phyloP scores from a whole-genome alignment of 164 flowering plant genomes.

The Vitis amurensis region DNA sequence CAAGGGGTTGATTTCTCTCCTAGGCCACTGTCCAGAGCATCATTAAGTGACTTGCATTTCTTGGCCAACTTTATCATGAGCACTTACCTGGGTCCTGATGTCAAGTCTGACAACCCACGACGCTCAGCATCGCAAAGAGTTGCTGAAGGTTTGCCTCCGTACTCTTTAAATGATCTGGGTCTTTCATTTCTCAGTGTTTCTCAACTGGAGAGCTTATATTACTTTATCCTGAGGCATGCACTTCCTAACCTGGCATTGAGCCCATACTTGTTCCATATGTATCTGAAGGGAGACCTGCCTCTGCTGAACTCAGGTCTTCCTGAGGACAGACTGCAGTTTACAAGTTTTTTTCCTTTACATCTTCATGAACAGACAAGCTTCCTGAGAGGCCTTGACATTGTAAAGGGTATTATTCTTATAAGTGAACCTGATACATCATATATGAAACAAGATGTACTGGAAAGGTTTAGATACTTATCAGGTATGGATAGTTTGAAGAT shows the following conservation, averaged over 20 bases:
- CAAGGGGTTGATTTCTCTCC: background rate
- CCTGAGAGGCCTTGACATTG: slow-evolving; percentile 21
- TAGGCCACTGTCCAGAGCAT: background rate
- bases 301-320: slow-evolving; percentile 19
- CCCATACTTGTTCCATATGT: slow-evolving; percentile 20
- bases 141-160: slow-evolving; percentile 22
- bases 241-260: slow-evolving; percentile 20
- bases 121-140: slow-evolving; percentile 29
- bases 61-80: slow-evolving; percentile 33
- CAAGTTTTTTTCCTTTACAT: slow-evolving; percentile 30
- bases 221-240: slow-evolving; percentile 29
- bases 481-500: slow-evolving; percentile 22
- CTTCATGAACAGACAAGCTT: slow-evolving; percentile 33
- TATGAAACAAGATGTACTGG: slow-evolving; percentile 18
- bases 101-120: slow-evolving; percentile 26
- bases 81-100: slow-evolving; percentile 37
- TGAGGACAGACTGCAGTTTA: slow-evolving; percentile 27
- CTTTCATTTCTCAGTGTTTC: slow-evolving; percentile 27
- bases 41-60: slow-evolving; percentile 23
- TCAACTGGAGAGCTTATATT: slow-evolving; percentile 33
- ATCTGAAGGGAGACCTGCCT: slow-evolving; percentile 25
- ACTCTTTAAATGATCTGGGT: slow-evolving; percentile 25
- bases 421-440: slow-evolving; percentile 26
- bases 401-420: slow-evolving; percentile 33
- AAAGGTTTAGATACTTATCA: slow-evolving; percentile 27